phyloP scores from a whole-genome alignment of 73 alveolate species.

The Paramecium sexaurelia region DNA sequence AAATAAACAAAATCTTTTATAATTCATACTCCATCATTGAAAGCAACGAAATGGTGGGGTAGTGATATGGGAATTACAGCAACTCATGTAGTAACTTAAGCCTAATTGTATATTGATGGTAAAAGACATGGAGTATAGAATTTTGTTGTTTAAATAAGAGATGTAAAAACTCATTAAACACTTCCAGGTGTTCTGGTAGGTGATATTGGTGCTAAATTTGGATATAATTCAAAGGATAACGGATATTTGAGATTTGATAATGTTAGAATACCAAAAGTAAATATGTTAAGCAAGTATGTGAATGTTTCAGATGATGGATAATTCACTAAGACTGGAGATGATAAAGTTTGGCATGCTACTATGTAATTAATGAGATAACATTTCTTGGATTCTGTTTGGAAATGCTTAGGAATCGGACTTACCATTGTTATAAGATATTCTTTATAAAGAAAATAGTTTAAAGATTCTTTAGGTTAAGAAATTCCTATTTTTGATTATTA shows the following conservation, averaged over 20 bases:
- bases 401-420: constrained; percentile 64
- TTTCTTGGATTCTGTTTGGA: constrained; percentile 59
- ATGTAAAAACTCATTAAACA: constrained; percentile 79
- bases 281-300: constrained; percentile 78
- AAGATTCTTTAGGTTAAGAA: constrained; percentile 71
- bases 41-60: constrained; percentile 91
- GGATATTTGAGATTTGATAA: constrained; percentile 82
- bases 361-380: constrained; percentile 80
- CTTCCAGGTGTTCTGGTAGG: constrained; percentile 86
- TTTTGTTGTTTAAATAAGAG: constrained; percentile 82
- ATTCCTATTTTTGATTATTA: constrained; percentile 81
- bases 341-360: constrained; percentile 82
- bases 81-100: constrained; percentile 82
- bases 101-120: constrained; percentile 82
- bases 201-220: constrained; percentile 90
- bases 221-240: constrained; percentile 81
- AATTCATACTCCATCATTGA: constrained; percentile 75
- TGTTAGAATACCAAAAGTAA: constrained; percentile 83
- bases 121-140: constrained; percentile 81
- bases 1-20: constrained; percentile 76
- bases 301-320: constrained; percentile 81
- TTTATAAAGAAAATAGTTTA: constrained; percentile 79
- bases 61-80: constrained; percentile 83
- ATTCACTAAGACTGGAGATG: constrained; percentile 76
- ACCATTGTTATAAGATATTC: constrained; percentile 83